Evolutionary conservation across 805 yeast species (phyloP).

Genomic region (Saturnispora quitensis): DNA sequence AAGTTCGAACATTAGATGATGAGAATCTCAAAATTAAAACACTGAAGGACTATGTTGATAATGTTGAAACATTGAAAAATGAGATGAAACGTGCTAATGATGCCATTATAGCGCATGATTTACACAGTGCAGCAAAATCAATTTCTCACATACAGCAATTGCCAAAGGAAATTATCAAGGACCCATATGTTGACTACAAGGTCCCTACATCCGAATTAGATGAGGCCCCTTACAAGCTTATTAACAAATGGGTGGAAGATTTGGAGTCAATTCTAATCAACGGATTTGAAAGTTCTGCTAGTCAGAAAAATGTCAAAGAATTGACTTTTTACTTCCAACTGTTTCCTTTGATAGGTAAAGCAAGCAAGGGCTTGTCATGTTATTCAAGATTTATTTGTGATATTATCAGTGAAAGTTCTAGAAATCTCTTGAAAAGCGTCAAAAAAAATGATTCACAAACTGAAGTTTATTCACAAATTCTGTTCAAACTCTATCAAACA

Average conservation of each 20-base stretch:
- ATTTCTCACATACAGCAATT: constrained; percentile 45
- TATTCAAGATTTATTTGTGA: constrained; percentile 83
- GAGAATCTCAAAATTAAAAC: constrained; percentile 58
- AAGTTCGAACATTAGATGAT: constrained; percentile 58
- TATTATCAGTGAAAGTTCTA: constrained; percentile 71
- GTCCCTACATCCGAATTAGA: constrained; percentile 86
- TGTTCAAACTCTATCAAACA: constrained; percentile 68
- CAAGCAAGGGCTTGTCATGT: constrained; percentile 61
- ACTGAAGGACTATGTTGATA: constrained; percentile 54
- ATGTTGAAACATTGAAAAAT: constrained; percentile 56
- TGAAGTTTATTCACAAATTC: constrained; percentile 50
- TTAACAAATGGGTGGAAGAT: constrained; percentile 50
- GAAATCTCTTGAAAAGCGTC: constrained; percentile 48
- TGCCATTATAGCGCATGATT: constrained; percentile 59
- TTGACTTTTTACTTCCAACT: constrained; percentile 74
- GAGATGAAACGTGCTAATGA: constrained; percentile 56
- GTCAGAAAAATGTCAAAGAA: constrained; percentile 51
- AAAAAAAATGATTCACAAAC: constrained; percentile 30
- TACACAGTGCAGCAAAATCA: constrained; percentile 71
- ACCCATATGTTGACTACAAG: constrained; percentile 66
- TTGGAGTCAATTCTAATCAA: constrained; percentile 47
- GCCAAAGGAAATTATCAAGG: constrained; percentile 44
- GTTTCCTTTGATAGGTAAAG: constrained; percentile 77
- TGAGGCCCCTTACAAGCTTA: constrained; percentile 54
- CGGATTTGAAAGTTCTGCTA: constrained; percentile 67